Conservation (phyloP, 495 filamentous ascomycete genomes). For the Neurospora sp. region DNA sequence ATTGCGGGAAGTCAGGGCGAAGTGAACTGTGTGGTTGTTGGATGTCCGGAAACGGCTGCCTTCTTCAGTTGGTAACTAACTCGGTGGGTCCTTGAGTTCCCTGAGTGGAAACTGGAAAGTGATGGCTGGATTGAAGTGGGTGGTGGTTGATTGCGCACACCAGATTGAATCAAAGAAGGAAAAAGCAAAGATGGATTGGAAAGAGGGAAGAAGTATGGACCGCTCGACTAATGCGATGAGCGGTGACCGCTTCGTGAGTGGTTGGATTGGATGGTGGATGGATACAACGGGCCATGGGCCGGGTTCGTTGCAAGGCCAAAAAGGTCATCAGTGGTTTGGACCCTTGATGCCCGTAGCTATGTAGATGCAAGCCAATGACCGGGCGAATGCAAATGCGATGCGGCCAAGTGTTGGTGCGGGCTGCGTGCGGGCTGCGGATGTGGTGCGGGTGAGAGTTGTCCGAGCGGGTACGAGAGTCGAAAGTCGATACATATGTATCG, state of each 20-base stretch:
- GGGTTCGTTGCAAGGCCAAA: background rate
- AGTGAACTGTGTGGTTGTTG: background rate
- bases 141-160: background rate
- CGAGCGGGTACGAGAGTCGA: background rate
- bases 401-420: background rate
- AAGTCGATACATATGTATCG: background rate
- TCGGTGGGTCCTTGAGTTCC: background rate
- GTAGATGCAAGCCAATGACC: background rate
- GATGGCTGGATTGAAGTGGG: background rate
- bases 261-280: background rate
- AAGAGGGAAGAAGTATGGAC: background rate
- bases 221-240: background rate
- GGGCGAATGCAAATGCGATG: background rate
- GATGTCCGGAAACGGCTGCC: background rate
- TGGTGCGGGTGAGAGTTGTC: background rate
- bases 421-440: background rate
- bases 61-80: background rate
- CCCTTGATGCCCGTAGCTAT: background rate
- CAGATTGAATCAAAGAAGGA: background rate
- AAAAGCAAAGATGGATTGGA: background rate
- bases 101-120: background rate
- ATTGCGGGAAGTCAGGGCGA: background rate
- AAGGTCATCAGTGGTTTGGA: background rate
- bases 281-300: background rate
- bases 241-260: background rate